A percentile compares a stretch with the other conserved stretches of the same genome.
Evolutionary conservation across 345 rosid species (phyloP).

Genomic region (Hibiscus syriacus): DNA sequence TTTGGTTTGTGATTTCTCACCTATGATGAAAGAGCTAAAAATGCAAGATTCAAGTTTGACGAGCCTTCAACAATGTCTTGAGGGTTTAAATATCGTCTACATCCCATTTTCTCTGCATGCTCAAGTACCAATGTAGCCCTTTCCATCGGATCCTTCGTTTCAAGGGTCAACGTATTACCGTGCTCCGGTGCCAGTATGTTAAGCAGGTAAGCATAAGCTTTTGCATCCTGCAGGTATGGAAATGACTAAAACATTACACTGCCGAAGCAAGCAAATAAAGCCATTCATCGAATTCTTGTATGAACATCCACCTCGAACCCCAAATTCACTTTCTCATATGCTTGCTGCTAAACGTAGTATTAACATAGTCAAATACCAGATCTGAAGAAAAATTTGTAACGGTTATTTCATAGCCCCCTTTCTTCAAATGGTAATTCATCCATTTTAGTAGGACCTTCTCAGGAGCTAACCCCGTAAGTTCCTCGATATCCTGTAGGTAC

Average conservation of each 20-base stretch:
- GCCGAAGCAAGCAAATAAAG: slow-evolving; percentile 7
- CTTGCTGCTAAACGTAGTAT: neutral
- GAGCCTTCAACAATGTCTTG: slow-evolving; percentile 80
- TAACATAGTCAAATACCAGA: slow-evolving; percentile 32
- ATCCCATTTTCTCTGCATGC: slow-evolving; percentile 84
- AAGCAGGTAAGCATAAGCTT: slow-evolving; percentile 78
- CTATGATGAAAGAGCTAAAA: slow-evolving; percentile 88
- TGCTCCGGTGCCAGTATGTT: slow-evolving; percentile 89
- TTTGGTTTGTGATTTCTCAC: slow-evolving; percentile 28
- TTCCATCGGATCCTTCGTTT: slow-evolving; percentile 52
- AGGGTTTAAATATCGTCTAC: slow-evolving; percentile 71
- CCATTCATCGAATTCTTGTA: neutral
- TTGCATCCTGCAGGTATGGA: slow-evolving; percentile 56
- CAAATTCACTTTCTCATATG: neutral
- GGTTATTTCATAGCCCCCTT: slow-evolving; percentile 79
- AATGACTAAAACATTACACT: slow-evolving; percentile 7
- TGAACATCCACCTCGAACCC: neutral
- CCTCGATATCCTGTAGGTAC: slow-evolving; percentile 70
- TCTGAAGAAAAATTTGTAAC: slow-evolving; percentile 82
- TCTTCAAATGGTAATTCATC: slow-evolving; percentile 89
- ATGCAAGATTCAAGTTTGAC: slow-evolving; percentile 78
- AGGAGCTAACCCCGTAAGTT: slow-evolving; percentile 78
- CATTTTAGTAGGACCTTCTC: slow-evolving; percentile 81
- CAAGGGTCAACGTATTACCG: slow-evolving; percentile 64
- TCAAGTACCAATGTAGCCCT: slow-evolving; percentile 69